Conservation (phyloP, 257 asterid genomes). For the Gentiana straminea region DNA sequence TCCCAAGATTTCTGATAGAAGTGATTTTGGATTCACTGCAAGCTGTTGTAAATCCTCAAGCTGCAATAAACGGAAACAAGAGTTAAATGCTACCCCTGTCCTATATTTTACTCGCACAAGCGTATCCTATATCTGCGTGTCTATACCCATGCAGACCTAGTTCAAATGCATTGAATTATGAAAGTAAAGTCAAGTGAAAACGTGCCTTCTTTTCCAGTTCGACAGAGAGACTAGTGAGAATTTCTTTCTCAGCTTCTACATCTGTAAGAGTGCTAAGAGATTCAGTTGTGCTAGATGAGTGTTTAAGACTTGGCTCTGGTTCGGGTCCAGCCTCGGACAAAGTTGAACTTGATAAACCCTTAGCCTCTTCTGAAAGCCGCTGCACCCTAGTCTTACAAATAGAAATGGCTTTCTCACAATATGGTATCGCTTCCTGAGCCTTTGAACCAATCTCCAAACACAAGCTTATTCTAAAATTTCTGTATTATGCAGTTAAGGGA, state of each 20-base stretch:
- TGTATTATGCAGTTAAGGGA: slow-evolving; percentile 41
- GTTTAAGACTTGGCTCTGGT: slow-evolving; percentile 23
- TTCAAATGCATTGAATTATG: neutral
- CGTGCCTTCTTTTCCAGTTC: slow-evolving; percentile 85
- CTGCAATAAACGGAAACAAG: slow-evolving; percentile 31
- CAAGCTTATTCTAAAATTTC: slow-evolving; percentile 84
- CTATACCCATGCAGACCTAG: neutral
- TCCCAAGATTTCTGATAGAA: slow-evolving; percentile 56
- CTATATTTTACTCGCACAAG: too few relatives aligned
- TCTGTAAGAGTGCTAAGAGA: slow-evolving; percentile 28
- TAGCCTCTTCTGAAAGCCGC: slow-evolving; percentile 42
- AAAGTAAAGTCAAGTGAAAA: neutral
- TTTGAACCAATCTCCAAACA: slow-evolving; percentile 88
- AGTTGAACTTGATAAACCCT: slow-evolving; percentile 19
- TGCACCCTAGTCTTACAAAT: slow-evolving; percentile 62
- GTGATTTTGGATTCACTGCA: slow-evolving; percentile 53
- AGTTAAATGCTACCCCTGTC: neutral
- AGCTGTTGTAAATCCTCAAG: slow-evolving; percentile 94
- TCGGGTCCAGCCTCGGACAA: slow-evolving; percentile 25
- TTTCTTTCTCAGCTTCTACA: slow-evolving; percentile 62
- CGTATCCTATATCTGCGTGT: too few relatives aligned
- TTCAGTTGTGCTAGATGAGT: slow-evolving; percentile 29
- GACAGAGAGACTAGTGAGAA: slow-evolving; percentile 51
- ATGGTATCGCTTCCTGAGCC: slow-evolving; percentile 72
- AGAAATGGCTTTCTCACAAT: slow-evolving; percentile 72